Evolutionary conservation across 306 rosid genomes (phyloP).

Genomic region (Abrus precatorius): DNA sequence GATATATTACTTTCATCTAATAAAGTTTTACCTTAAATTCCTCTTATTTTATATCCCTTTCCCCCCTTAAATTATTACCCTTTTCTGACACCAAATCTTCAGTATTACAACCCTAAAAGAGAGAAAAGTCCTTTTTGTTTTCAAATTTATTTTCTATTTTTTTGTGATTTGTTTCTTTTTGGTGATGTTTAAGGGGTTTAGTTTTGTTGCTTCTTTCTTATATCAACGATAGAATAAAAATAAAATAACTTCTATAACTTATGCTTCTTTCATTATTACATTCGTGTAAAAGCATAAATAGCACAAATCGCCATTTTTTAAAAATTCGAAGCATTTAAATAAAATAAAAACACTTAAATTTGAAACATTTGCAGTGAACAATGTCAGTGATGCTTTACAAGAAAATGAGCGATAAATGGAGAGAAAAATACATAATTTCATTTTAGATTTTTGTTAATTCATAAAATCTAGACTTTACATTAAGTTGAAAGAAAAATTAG

Average conservation of each 20-base stretch:
- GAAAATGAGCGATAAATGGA: too few relatives aligned
- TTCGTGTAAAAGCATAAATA: not conserved
- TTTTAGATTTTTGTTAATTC: too few relatives aligned
- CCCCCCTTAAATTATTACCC: not conserved
- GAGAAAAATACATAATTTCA: too few relatives aligned
- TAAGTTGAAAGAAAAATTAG: not conserved
- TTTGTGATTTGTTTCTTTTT: too few relatives aligned
- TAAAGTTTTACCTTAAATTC: not conserved
- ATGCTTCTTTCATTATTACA: not conserved
- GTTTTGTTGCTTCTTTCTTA: not conserved
- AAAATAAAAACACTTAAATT: not conserved
- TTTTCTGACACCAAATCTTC: not conserved
- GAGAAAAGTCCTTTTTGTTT: not conserved
- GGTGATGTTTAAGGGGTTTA: not conserved
- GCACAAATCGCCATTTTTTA: not conserved
- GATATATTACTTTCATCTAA: not conserved
- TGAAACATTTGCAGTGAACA: not conserved
- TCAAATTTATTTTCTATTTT: constrained; percentile 2
- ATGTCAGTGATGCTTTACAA: too few relatives aligned
- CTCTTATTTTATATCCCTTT: not conserved
- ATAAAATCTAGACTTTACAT: not conserved
- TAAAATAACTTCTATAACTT: not conserved
- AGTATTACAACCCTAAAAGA: not conserved
- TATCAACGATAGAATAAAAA: not conserved
- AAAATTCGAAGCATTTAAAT: too few relatives aligned